Percentiles rank a stretch among this genome's conserved stretches.
These are phyloP conservation scores for Lactarius tabidus DNA, from an alignment of 768 basidiomycete genomes.

Conservation along the genomic window DNA sequence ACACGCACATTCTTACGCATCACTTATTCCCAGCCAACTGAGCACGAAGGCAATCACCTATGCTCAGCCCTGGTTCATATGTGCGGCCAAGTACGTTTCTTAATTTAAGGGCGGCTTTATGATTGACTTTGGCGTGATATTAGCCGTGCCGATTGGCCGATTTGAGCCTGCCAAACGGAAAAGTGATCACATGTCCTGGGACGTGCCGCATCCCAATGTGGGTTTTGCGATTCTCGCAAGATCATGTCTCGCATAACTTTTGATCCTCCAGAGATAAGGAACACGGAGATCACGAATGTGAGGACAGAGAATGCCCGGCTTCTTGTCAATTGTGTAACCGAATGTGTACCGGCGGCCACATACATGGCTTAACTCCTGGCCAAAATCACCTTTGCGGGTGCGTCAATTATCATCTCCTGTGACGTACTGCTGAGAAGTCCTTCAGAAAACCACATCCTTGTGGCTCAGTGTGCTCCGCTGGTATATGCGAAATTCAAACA, in stretches of 20 bases:
- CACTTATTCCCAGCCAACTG: neutral
- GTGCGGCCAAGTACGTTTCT: constrained; percentile 45
- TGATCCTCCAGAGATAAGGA: constrained; percentile 36
- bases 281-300: constrained; percentile 48
- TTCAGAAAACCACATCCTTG: constrained; percentile 51
- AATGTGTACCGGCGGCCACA: constrained; percentile 45
- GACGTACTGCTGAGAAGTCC: neutral
- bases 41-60: constrained; percentile 42
- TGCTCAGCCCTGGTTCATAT: constrained; percentile 53
- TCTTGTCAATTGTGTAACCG: constrained; percentile 52
- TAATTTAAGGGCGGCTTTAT: neutral
- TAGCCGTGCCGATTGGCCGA: constrained; percentile 13
- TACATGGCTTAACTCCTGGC: constrained; percentile 43
- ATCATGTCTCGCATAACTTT: neutral
- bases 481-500: constrained; percentile 58
- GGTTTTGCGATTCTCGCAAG: neutral
- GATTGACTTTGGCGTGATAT: no score
- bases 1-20: neutral
- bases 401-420: constrained; percentile 6
- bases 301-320: constrained; percentile 49
- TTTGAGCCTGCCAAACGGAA: constrained; percentile 1
- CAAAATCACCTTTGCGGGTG: constrained; percentile 57
- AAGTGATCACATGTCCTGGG: neutral
- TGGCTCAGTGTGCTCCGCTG: constrained; percentile 38
- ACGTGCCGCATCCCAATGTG: constrained; percentile 7